These are phyloP conservation scores for Populus tremula DNA, from an alignment of 345 rosid genomes.

Conservation along the genomic window DNA sequence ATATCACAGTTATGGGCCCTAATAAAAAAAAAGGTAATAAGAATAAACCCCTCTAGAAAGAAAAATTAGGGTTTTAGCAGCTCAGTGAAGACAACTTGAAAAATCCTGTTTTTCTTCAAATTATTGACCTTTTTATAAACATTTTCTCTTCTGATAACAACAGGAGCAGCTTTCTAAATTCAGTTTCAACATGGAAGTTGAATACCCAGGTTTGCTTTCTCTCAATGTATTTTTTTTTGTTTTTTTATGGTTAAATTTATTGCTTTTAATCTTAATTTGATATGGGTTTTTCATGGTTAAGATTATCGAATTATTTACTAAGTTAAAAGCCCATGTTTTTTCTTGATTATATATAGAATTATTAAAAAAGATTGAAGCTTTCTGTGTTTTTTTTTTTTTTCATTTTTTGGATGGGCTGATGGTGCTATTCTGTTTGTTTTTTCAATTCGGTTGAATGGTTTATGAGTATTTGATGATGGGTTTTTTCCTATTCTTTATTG, in stretches of 20 bases:
- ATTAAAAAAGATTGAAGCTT: not conserved
- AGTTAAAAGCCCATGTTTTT: not conserved
- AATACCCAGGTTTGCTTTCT: conserved; percentile 12
- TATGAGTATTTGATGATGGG: not conserved
- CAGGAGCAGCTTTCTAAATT: not conserved
- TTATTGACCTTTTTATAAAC: not conserved
- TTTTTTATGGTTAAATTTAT: not conserved
- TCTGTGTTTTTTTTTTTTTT: not conserved
- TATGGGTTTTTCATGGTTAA: not conserved
- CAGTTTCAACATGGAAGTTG: conserved; percentile 13
- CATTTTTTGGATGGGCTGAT: not conserved
- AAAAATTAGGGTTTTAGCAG: not conserved
- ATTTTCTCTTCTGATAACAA: not conserved
- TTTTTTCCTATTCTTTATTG: not conserved
- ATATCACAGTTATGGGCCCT: not conserved
- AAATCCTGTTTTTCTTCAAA: not conserved
- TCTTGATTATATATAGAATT: not conserved
- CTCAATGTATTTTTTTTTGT: not conserved
- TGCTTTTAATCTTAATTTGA: not conserved
- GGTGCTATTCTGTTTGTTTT: not conserved
- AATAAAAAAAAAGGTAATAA: not conserved
- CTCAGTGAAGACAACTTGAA: not conserved
- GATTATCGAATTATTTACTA: not conserved
- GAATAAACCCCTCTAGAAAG: not conserved
- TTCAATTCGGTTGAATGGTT: not conserved